phyloP scores from a whole-genome alignment of 1,284 basidiomycete genomes.

The Cystobasidium pallidum region DNA sequence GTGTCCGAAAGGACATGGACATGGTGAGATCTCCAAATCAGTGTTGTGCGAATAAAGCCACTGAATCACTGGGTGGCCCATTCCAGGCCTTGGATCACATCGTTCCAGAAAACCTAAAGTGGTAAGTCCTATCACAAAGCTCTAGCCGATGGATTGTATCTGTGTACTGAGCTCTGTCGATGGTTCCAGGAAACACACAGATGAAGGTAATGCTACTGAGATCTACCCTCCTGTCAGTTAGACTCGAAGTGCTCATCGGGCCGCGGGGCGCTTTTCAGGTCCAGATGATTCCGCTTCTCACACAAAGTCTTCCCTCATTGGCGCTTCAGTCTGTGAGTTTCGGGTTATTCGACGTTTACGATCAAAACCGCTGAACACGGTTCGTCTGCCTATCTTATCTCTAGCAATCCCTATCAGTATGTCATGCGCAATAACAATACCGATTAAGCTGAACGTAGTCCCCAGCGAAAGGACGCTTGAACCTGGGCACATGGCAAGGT shows the following conservation, averaged over 20 bases:
- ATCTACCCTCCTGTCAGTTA: too few species aligned
- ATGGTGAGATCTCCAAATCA: conserved; percentile 47
- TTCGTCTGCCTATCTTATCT: too few species aligned
- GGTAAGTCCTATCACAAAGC: conserved; percentile 36
- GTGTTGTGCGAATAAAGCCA: background rate
- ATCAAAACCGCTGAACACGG: too few species aligned
- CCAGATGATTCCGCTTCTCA: conserved; percentile 55
- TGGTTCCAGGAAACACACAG: conserved; percentile 55
- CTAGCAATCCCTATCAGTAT: conserved; percentile 41
- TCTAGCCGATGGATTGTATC: too few species aligned
- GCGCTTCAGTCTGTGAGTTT: conserved; percentile 55
- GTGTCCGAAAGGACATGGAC: conserved; percentile 56
- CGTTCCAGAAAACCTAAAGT: conserved; percentile 54
- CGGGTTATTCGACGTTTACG: background rate
- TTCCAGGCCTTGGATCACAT: conserved; percentile 52
- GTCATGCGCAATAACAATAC: too few species aligned
- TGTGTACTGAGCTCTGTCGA: background rate
- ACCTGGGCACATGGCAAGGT: conserved; percentile 52
- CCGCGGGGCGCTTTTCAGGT: conserved; percentile 23
- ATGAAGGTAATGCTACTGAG: conserved; percentile 49
- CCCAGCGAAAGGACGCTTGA: conserved; percentile 38
- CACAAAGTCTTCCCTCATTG: conserved; percentile 56
- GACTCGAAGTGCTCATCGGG: background rate
- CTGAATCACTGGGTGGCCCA: conserved; percentile 36
- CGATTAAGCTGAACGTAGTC: too few species aligned